A percentile compares a stretch with the other conserved stretches of the same genome.
Conservation (phyloP, 164 flowering plant genomes). For the Stephania japonica region DNA sequence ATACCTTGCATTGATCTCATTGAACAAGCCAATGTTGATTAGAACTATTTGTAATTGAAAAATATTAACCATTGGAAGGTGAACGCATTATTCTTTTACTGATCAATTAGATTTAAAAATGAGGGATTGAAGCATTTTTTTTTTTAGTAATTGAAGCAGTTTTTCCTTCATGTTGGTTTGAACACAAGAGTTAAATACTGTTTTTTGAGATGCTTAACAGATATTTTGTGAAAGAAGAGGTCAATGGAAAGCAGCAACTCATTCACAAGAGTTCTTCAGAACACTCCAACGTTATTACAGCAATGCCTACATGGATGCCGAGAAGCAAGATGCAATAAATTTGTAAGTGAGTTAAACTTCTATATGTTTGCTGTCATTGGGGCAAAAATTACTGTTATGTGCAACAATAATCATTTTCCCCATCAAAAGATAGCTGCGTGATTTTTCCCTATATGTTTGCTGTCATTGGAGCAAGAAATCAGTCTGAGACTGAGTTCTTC, state of each 20-base stretch:
- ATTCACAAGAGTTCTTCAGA: slow-evolving; percentile 71
- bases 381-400: too few species aligned
- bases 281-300: slow-evolving; percentile 70
- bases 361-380: too few species aligned
- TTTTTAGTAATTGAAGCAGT: neutral
- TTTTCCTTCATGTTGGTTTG: neutral
- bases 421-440: too few species aligned
- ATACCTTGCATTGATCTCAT: neutral
- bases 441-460: too few species aligned
- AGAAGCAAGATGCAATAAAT: slow-evolving; percentile 80
- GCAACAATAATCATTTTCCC: too few species aligned
- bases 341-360: slow-evolving; percentile 43
- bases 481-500: too few species aligned
- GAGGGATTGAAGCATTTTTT: neutral
- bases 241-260: slow-evolving; percentile 76
- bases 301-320: slow-evolving; percentile 78
- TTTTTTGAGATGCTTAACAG: slow-evolving; percentile 36
- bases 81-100: neutral
- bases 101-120: neutral
- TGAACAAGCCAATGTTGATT: neutral
- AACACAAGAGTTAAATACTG: slow-evolving; percentile 29
- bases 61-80: neutral
- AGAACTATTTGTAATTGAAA: neutral
- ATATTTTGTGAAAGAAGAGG: slow-evolving; percentile 83
- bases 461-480: too few species aligned